Evolutionary conservation across 192 early-diverging fungal species (phyloP).

Genomic region (Geranomyces variabilis): DNA sequence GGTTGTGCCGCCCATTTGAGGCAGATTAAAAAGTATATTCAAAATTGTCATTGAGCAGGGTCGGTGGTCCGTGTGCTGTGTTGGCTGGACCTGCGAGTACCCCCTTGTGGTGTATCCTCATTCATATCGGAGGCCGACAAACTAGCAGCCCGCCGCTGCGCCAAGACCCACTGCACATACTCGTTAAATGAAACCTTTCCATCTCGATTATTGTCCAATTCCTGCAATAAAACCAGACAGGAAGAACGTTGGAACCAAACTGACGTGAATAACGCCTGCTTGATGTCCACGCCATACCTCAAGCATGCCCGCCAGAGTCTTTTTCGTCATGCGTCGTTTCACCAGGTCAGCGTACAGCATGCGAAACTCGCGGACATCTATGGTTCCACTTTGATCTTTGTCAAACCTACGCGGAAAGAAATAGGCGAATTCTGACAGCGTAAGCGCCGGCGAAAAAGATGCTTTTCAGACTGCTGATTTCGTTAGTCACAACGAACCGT

Average conservation of each 20-base stretch:
- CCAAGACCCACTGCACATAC: constrained; percentile 36
- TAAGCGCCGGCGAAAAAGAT: neutral
- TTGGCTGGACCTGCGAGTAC: too few relatives aligned
- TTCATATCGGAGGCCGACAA: neutral
- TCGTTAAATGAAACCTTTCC: constrained; percentile 46
- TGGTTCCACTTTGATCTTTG: constrained; percentile 38
- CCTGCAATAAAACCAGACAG: constrained; percentile 8
- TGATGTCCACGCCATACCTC: constrained; percentile 14
- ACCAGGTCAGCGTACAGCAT: constrained; percentile 42
- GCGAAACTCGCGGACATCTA: constrained; percentile 45
- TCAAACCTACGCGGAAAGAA: constrained; percentile 27
- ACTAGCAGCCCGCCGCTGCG: constrained; percentile 7
- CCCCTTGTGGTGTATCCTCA: too few relatives aligned
- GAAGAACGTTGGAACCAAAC: neutral
- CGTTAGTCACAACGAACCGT: constrained; percentile 10
- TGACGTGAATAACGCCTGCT: too few relatives aligned
- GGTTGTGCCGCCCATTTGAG: too few relatives aligned
- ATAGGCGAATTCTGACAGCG: neutral
- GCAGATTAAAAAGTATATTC: too few relatives aligned
- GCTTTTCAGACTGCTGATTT: neutral
- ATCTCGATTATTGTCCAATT: constrained; percentile 43
- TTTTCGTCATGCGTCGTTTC: constrained; percentile 36
- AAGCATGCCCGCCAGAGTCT: constrained; percentile 34
- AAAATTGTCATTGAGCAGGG: too few relatives aligned
- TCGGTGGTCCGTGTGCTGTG: too few relatives aligned